A percentile compares a stretch with the other conserved stretches of the same genome.
phyloP scores from a whole-genome alignment of 805 yeast species.

The Candida silvicultrix region DNA sequence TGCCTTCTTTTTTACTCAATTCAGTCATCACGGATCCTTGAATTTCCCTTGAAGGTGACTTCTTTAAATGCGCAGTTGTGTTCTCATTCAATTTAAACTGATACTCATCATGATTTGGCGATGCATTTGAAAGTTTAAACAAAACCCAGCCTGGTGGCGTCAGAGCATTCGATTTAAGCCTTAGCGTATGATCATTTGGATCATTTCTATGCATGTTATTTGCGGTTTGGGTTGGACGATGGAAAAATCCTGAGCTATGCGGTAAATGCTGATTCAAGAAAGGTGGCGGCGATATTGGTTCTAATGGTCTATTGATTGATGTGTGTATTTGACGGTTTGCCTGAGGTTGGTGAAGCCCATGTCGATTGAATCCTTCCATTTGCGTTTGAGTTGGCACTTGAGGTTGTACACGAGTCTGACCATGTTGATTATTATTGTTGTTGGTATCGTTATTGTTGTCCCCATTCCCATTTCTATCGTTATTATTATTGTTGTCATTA shows the following conservation, averaged over 20 bases:
- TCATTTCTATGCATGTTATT: not conserved
- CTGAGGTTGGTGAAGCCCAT: not conserved
- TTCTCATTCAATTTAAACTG: constrained; percentile 8
- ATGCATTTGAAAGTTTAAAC: constrained; percentile 13
- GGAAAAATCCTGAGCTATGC: constrained; percentile 3
- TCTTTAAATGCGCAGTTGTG: constrained; percentile 8
- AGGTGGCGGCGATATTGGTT: not conserved
- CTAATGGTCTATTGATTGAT: not conserved
- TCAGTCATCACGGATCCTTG: not conserved
- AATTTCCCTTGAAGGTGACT: constrained; percentile 1
- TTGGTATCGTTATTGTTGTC: not conserved
- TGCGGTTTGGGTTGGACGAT: constrained; percentile 3
- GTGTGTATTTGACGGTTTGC: not conserved
- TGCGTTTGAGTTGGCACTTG: constrained; percentile 1
- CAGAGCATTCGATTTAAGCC: constrained; percentile 8
- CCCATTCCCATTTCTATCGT: constrained; percentile 4
- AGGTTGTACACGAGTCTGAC: not conserved
- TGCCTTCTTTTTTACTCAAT: not conserved
- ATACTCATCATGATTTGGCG: constrained; percentile 5
- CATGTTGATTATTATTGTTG: not conserved
- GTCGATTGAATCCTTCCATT: constrained; percentile 1
- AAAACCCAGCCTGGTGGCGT: constrained; percentile 23
- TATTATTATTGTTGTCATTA: not conserved
- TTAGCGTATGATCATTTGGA: not conserved
- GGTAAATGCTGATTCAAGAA: constrained; percentile 1